Conservation (phyloP, 2,329 filamentous ascomycete genomes). For the Cryoendolithus antarcticus region DNA sequence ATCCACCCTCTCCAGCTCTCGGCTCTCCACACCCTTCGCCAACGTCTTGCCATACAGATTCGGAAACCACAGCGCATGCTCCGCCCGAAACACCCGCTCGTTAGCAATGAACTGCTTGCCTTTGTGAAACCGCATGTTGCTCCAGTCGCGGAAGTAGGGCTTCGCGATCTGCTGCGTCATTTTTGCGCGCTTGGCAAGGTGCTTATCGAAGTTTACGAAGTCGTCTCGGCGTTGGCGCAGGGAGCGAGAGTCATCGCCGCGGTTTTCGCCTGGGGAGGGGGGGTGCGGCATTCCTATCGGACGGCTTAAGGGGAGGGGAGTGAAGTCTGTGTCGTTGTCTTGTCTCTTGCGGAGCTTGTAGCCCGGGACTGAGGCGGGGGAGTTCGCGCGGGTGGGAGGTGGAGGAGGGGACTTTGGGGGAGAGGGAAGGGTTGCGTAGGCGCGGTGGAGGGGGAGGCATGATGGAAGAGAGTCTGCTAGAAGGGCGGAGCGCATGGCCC, state of each 20-base stretch:
- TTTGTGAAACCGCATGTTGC: slow-evolving; percentile 65
- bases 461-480: slow-evolving; percentile 6
- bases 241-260: slow-evolving; percentile 57
- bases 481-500: slow-evolving; percentile 16
- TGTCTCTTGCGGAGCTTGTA: slow-evolving; percentile 12
- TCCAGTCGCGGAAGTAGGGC: slow-evolving; percentile 94
- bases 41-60: slow-evolving; percentile 78
- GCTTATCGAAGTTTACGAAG: slow-evolving; percentile 75
- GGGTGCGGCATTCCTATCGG: slow-evolving; percentile 73
- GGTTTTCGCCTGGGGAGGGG: slow-evolving; percentile 69
- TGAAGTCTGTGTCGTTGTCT: slow-evolving; percentile 30
- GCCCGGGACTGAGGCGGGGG: slow-evolving; percentile 3
- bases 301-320: slow-evolving; percentile 45
- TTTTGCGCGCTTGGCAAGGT: slow-evolving; percentile 61
- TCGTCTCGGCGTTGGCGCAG: slow-evolving; percentile 60
- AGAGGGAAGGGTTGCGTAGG: slow-evolving; percentile 13
- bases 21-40: slow-evolving; percentile 53
- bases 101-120: slow-evolving; percentile 90
- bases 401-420: slow-evolving; percentile 9
- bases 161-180: slow-evolving; percentile 66
- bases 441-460: slow-evolving; percentile 6
- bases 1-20: slow-evolving; percentile 41
- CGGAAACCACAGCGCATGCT: slow-evolving; percentile 81
- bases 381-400: slow-evolving; percentile 5
- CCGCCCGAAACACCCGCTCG: slow-evolving; percentile 67